A percentile compares a stretch with the other conserved stretches of the same genome.
phyloP scores from a whole-genome alignment of 768 basidiomycete species.

The Boletus bicolor region DNA sequence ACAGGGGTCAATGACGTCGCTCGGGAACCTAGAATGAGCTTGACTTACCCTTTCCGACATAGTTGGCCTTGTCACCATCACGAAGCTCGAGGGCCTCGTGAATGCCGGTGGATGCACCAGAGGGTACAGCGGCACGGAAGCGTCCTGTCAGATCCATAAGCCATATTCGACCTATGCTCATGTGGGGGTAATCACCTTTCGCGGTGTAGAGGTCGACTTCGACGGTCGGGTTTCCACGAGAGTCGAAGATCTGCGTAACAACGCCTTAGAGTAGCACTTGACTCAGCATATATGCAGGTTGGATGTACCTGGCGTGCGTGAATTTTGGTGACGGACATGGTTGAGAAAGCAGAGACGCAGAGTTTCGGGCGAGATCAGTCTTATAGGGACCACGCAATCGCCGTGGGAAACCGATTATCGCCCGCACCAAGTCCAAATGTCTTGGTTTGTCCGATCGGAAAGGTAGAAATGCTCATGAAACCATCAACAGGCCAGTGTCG shows the following conservation, averaged over 20 bases:
- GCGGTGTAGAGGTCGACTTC: conserved; percentile 87
- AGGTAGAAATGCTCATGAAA: conserved; percentile 10
- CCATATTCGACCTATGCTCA: conserved; percentile 7
- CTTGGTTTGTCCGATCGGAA: background rate
- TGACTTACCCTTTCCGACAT: conserved; percentile 88
- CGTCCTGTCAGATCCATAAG: conserved; percentile 53
- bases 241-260: conserved; percentile 88
- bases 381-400: conserved; percentile 22
- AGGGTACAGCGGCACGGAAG: conserved; percentile 93
- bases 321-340: conserved; percentile 91
- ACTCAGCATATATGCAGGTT: background rate
- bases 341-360: conserved; percentile 31
- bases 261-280: conserved; percentile 8
- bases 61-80: conserved; percentile 89
- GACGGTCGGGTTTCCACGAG: conserved; percentile 96
- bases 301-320: conserved; percentile 82
- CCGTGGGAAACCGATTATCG: conserved; percentile 40
- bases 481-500: conserved; percentile 4
- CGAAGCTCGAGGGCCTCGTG: conserved; percentile 99
- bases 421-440: conserved; percentile 15
- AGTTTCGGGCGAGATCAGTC: conserved; percentile 8
- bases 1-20: background rate
- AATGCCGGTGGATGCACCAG: conserved; percentile 96
- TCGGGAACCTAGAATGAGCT: background rate
- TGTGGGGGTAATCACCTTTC: conserved; percentile 56